Base-by-base conservation (phyloP, 371 early-diverging fungal genomes). In the Mortierella sp. region DNA sequence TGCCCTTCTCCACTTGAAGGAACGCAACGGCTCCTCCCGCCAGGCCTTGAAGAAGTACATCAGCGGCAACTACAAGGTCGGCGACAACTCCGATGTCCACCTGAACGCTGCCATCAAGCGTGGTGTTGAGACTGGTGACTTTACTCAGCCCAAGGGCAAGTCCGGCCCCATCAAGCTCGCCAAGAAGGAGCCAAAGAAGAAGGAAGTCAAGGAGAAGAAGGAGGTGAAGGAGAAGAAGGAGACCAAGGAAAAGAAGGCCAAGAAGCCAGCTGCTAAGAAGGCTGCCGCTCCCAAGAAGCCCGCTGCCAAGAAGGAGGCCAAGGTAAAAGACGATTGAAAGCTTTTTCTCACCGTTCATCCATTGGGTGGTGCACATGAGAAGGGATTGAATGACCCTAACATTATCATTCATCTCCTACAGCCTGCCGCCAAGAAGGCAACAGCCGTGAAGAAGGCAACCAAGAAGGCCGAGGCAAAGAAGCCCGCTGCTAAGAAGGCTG, bases 11-110 rank as follows among this genome's bases (percentile, higher is more conserved):
- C 82, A 84, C 52, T 83, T 91, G 72, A 91, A 91, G 84, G 93
- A 93, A 79, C 89, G 92, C 76, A 88, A 85, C 72, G 94, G 94
- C 51, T 86, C 88, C 61, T 88, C 89, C 46, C 90, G 93, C 73
- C 90, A 87, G 64, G 91, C 91, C 52, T 87, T 94, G 83, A 93
- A 91, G 81, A 94, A 93, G 83, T 93, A 91, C 81, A 91, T 94
- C 68, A 80, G 86, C 69, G 87, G 91, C 71, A 94, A 92, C 87
- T 90, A 85, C 82, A 84, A 86, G 79, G 83, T 89, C n/a, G 79
- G 83, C 24, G 80, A 83, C 51, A 86, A 82, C 63, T 86, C 87
- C 50, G 90, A 89, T 69, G 70, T 74, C 47, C 84, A 87, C 71
- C 82, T 92, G 79, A 87, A 87, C 80, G 84, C 83, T 70, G 92